A percentile compares a stretch with the other conserved stretches of the same genome.
Evolutionary conservation across 2,329 filamentous ascomycete genomes (phyloP).

Genomic region (Talaromyces sp.): DNA sequence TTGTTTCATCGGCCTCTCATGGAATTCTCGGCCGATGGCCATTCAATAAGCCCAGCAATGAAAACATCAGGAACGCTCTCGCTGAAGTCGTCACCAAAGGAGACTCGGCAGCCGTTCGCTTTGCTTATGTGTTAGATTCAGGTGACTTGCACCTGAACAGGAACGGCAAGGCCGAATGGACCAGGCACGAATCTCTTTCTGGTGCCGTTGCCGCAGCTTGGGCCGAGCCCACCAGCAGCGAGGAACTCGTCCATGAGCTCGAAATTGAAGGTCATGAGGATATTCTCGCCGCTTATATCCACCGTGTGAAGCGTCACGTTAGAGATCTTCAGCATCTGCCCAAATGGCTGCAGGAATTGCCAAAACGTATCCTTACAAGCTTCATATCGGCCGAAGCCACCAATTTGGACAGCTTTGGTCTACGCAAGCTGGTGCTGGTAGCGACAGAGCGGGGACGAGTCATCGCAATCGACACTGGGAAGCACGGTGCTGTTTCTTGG

Average conservation of each 20-base stretch:
- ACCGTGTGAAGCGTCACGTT: conserved; percentile 76
- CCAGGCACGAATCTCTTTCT: conserved; percentile 74
- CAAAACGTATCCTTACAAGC: conserved; percentile 60
- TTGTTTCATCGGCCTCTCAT: conserved; percentile 72
- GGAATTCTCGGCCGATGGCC: conserved; percentile 71
- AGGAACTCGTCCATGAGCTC: conserved; percentile 71
- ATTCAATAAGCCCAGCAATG: conserved; percentile 42
- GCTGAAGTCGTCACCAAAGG: conserved; percentile 77
- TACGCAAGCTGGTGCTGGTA: conserved; percentile 77
- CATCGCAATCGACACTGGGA: conserved; percentile 71
- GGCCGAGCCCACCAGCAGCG: conserved; percentile 67
- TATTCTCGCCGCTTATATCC: conserved; percentile 73
- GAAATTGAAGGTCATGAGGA: conserved; percentile 83
- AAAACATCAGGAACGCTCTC: conserved; percentile 58
- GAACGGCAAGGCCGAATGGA: conserved; percentile 77
- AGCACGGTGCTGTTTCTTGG: conserved; percentile 71
- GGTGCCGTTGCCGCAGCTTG: conserved; percentile 73
- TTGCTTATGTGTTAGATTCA: conserved; percentile 59
- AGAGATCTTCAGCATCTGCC: conserved; percentile 70
- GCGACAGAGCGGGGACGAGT: conserved; percentile 74
- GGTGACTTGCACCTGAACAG: conserved; percentile 78
- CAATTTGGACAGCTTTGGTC: conserved; percentile 63
- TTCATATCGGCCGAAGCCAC: conserved; percentile 52
- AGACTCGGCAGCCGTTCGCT: conserved; percentile 68
- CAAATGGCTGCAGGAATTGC: conserved; percentile 63